Base-by-base conservation (phyloP, 495 filamentous ascomycete genomes). In the Penicillium psychrofluorescens region DNA sequence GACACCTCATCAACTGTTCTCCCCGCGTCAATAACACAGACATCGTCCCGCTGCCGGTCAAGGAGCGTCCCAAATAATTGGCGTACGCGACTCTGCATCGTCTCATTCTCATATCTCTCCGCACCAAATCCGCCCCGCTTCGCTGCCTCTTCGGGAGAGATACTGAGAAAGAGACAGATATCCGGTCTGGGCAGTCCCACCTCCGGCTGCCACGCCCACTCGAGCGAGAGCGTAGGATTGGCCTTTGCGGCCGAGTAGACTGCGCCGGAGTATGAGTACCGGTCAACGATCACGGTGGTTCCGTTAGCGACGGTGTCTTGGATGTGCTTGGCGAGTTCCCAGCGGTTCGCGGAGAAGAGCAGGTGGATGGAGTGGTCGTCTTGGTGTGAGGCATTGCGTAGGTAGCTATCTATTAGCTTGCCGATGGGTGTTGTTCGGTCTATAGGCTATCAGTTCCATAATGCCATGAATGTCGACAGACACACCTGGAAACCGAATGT, bases 171-270 rank as follows among this genome's bases (percentile, higher is more conserved):
- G 2, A 98, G 49, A 16, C 90, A 90, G 8, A 88, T 55, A 64
- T 98, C 92, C 1, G 94, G 91, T 9, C 83, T 76, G 4, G 94
- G 92, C 8, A 98, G 71, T 6, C 92, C 92, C 14, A 86, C 72
- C 55, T 98, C 92, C 5, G 92, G 89, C 32, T 79, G 75, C 61
- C 75, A 78, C 34, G 87, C 88, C 87, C 91, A 96, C 4, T 76
- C 63, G 6, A 97, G 64, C 1, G 76, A 71, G 8, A 95, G 72
- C 7, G 63, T 67, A 7, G 81, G 78, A 55, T 86, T 86, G 15
- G 76, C 70, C 55, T 96, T 96, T 0, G 92, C 92, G n/a, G 88
- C 86, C n/a, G 83, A 87, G 67, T 97, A 98, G 13, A 95, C 88
- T 37, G 87, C 84, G 12, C 92, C 92, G 31, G 83, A 88, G 66